These are phyloP conservation scores for Vigna hirtella DNA, from an alignment of 306 rosid species.

Conservation along the genomic window DNA sequence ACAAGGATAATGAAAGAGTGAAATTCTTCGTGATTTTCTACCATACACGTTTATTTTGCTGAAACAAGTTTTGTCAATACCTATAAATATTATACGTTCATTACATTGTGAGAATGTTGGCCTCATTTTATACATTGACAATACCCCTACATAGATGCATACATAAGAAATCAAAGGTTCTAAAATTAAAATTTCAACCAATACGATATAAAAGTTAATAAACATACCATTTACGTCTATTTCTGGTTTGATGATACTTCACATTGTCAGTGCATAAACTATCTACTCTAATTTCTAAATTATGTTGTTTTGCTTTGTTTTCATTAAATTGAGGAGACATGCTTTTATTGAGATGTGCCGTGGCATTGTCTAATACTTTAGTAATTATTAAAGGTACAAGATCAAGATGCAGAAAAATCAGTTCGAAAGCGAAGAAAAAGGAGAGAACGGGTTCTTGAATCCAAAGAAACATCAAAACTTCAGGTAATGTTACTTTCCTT, in stretches of 20 bases:
- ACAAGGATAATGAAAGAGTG: neutral
- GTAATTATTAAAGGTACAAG: constrained; percentile 63
- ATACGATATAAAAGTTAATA: neutral
- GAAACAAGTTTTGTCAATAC: neutral
- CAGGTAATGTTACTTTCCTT: constrained; percentile 61
- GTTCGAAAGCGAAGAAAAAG: constrained; percentile 69
- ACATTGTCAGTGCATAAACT: neutral
- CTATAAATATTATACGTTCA: no score
- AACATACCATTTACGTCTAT: neutral
- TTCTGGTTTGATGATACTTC: neutral
- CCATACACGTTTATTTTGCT: neutral
- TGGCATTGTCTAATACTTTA: constrained; percentile 16
- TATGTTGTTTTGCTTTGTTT: neutral
- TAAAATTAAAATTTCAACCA: neutral
- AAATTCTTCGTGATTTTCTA: neutral
- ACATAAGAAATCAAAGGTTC: neutral
- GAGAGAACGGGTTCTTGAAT: constrained; percentile 59
- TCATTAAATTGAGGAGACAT: constrained; percentile 12
- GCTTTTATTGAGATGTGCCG: constrained; percentile 17
- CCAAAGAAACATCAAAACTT: constrained; percentile 61
- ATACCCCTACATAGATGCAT: neutral
- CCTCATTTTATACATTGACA: neutral
- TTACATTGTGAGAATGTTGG: neutral
- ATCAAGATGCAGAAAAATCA: constrained; percentile 58
- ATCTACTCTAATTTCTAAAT: neutral